Conservation (phyloP, 1,284 basidiomycete species). For the Papiliotrema laurentii region DNA sequence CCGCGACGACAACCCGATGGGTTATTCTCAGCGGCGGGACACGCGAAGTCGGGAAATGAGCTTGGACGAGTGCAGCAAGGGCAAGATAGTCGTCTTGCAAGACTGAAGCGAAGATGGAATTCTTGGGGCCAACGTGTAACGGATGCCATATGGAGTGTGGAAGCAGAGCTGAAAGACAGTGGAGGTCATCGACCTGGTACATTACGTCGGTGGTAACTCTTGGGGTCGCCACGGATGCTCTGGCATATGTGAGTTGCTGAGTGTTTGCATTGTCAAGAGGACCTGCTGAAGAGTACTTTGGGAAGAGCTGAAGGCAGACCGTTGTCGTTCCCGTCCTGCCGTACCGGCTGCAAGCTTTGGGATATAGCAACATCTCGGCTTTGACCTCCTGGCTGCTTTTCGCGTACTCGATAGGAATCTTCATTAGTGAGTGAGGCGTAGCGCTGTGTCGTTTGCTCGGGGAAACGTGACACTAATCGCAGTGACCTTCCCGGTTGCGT, state of each 20-base stretch:
- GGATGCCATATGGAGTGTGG: too few species aligned
- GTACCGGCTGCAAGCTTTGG: constrained; percentile 49
- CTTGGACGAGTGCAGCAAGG: too few species aligned
- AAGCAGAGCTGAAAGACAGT: too few species aligned
- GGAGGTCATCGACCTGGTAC: constrained; percentile 33
- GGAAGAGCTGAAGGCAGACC: constrained; percentile 13
- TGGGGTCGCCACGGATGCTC: constrained; percentile 30
- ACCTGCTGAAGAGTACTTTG: not conserved
- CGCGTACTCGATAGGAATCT: constrained; percentile 37
- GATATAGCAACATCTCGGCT: constrained; percentile 31
- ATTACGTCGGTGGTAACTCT: constrained; percentile 31
- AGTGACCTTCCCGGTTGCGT: constrained; percentile 68
- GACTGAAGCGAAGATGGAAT: too few species aligned
- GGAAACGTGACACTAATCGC: not conserved
- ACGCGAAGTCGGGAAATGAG: too few species aligned
- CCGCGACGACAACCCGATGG: too few species aligned
- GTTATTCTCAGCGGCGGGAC: too few species aligned
- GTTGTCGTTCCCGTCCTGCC: constrained; percentile 61
- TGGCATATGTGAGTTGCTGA: constrained; percentile 33
- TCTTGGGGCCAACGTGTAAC: too few species aligned
- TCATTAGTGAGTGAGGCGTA: constrained; percentile 20
- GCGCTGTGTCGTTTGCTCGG: not conserved
- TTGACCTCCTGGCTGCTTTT: constrained; percentile 40
- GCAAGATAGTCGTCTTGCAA: too few species aligned
- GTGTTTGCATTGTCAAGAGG: not conserved